phyloP scores from a whole-genome alignment of 2,329 filamentous ascomycete species.

The Chalara sp. region DNA sequence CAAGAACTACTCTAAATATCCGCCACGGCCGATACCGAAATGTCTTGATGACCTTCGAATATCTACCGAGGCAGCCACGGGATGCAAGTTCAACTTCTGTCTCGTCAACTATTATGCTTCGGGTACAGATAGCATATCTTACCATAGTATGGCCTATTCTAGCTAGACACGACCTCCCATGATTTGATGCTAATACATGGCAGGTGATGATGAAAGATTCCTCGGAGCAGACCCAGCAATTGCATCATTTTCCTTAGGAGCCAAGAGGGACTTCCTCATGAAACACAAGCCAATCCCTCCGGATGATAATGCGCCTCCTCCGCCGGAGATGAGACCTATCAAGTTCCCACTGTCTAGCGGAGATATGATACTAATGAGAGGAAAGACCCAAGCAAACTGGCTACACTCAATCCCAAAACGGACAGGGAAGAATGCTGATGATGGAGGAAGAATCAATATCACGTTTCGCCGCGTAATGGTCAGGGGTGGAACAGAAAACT shows the following conservation, averaged over 20 bases:
- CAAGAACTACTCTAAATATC: constrained; percentile 46
- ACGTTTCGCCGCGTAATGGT: constrained; percentile 69
- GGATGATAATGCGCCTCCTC: constrained; percentile 19
- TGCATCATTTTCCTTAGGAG: constrained; percentile 68
- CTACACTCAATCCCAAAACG: constrained; percentile 73
- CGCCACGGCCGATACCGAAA: constrained; percentile 62
- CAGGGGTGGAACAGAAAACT: constrained; percentile 70
- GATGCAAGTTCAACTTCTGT: constrained; percentile 69
- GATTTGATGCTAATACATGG: no score
- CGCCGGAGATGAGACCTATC: constrained; percentile 34
- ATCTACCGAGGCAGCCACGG: constrained; percentile 58
- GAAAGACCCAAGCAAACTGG: constrained; percentile 69
- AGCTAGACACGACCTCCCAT: no score
- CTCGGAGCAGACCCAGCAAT: constrained; percentile 64
- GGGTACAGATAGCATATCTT: constrained; percentile 70
- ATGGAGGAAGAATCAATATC: constrained; percentile 66
- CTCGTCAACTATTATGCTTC: constrained; percentile 80
- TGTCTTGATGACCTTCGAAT: constrained; percentile 59
- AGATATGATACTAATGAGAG: constrained; percentile 76
- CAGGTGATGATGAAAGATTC: constrained; percentile 66
- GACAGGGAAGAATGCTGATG: constrained; percentile 54
- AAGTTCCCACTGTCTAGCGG: constrained; percentile 55
- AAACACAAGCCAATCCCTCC: constrained; percentile 62
- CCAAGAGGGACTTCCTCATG: constrained; percentile 67
- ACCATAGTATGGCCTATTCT: constrained; percentile 48